phyloP scores from a whole-genome alignment of 768 basidiomycete genomes.

The Floccularia luteovirens region DNA sequence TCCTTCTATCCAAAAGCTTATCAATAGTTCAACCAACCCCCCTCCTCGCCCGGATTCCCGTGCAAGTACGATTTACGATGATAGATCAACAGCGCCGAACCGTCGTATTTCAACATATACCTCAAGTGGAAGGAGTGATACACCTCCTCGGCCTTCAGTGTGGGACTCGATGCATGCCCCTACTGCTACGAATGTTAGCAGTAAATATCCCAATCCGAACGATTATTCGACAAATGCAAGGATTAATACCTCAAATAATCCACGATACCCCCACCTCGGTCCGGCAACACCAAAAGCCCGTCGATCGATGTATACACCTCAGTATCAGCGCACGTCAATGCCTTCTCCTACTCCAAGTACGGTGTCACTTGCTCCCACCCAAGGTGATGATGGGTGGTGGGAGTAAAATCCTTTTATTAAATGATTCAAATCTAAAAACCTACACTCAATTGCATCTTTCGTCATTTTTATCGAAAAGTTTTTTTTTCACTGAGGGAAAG shows the following conservation, averaged over 20 bases:
- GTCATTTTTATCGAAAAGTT: too few relatives aligned
- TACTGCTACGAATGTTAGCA: slow-evolving; percentile 16
- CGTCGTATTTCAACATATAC: slow-evolving; percentile 25
- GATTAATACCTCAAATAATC: too few relatives aligned
- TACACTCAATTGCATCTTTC: too few relatives aligned
- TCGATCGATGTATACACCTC: slow-evolving; percentile 14
- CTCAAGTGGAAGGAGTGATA: slow-evolving; percentile 30
- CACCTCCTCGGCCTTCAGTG: slow-evolving; percentile 51
- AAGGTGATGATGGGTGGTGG: slow-evolving; percentile 78
- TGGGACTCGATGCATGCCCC: slow-evolving; percentile 67
- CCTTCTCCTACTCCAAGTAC: slow-evolving; percentile 74
- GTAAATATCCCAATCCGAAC: slow-evolving; percentile 14
- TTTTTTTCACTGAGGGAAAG: too few relatives aligned
- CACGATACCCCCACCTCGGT: slow-evolving; percentile 27
- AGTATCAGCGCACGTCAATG: slow-evolving; percentile 23
- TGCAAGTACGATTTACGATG: slow-evolving; percentile 52
- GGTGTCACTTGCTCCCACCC: slow-evolving; percentile 65
- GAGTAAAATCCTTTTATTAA: slow-evolving; percentile 23
- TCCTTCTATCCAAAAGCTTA: slow-evolving; percentile 28
- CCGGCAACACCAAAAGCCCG: slow-evolving; percentile 28
- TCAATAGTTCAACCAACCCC: slow-evolving; percentile 34
- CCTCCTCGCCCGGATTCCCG: slow-evolving; percentile 70
- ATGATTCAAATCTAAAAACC: slow-evolving; percentile 1
- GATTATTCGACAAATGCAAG: slow-evolving; percentile 19
- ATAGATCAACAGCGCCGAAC: slow-evolving; percentile 45